Evolutionary conservation across 169 alveolate species (phyloP).

Genomic region (Plasmodium coatneyi): DNA sequence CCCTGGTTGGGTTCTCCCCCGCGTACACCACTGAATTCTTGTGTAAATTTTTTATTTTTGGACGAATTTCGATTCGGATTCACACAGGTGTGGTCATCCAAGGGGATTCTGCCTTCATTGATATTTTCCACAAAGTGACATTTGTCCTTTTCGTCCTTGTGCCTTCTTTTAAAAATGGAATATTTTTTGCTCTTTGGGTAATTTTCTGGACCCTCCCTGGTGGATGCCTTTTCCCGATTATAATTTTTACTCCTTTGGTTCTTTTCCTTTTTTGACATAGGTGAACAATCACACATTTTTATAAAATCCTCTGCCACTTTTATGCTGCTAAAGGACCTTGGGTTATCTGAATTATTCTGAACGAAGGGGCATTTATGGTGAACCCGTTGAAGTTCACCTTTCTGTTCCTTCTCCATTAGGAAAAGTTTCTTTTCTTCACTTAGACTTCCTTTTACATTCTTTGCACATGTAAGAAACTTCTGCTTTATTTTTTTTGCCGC

Average conservation of each 20-base stretch:
- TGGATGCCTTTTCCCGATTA: background rate
- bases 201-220: background rate
- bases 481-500: background rate
- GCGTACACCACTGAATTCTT: background rate
- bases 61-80: background rate
- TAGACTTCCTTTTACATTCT: background rate
- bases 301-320: background rate
- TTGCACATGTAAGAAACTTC: background rate
- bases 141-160: background rate
- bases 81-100: background rate
- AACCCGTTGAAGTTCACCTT: background rate
- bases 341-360: background rate
- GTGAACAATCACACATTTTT: background rate
- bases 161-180: background rate
- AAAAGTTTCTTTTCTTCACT: background rate
- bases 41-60: constrained; percentile 1
- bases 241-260: background rate
- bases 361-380: background rate
- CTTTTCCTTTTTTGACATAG: background rate
- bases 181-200: background rate
- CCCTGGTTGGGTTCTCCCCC: background rate
- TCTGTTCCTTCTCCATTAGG: background rate
- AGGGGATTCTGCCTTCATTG: background rate
- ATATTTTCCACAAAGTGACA: background rate
- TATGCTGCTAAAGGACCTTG: background rate